Conservation (phyloP, 2,329 filamentous ascomycete species). For the Ascochyta pisi region DNA sequence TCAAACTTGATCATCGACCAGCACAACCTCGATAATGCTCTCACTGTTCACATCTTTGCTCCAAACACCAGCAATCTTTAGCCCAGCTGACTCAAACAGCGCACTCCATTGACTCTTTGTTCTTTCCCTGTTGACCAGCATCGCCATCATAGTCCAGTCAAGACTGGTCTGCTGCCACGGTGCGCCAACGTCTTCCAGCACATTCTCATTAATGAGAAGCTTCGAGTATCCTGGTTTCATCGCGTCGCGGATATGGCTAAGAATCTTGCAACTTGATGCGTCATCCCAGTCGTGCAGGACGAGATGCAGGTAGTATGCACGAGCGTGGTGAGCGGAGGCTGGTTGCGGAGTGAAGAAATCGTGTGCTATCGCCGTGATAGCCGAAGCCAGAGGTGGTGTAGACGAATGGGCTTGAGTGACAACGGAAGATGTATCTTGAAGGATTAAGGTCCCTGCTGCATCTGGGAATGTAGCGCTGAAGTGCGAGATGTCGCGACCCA, state of each 20-base stretch:
- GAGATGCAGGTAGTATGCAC: conserved; percentile 2
- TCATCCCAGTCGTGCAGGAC: conserved; percentile 3
- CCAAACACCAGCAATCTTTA: not conserved
- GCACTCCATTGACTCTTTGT: conserved; percentile 2
- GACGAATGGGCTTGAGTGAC: not conserved
- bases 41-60: not conserved
- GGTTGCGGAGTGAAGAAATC: not conserved
- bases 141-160: conserved; percentile 9
- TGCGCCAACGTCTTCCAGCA: conserved; percentile 6
- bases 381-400: not conserved
- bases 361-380: not conserved
- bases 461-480: not conserved
- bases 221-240: conserved; percentile 22
- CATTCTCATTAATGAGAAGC: conserved; percentile 14
- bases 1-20: not conserved
- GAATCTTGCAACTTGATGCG: not conserved
- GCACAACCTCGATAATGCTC: not conserved
- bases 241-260: conserved; percentile 10
- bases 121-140: conserved; percentile 1
- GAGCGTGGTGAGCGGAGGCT: not conserved
- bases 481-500: not conserved
- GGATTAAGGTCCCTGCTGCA: not conserved
- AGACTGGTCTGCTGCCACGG: not conserved
- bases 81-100: not conserved
- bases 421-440: not conserved